phyloP scores from a whole-genome alignment of 2,329 filamentous ascomycete species.

The Dendryphion nanum region DNA sequence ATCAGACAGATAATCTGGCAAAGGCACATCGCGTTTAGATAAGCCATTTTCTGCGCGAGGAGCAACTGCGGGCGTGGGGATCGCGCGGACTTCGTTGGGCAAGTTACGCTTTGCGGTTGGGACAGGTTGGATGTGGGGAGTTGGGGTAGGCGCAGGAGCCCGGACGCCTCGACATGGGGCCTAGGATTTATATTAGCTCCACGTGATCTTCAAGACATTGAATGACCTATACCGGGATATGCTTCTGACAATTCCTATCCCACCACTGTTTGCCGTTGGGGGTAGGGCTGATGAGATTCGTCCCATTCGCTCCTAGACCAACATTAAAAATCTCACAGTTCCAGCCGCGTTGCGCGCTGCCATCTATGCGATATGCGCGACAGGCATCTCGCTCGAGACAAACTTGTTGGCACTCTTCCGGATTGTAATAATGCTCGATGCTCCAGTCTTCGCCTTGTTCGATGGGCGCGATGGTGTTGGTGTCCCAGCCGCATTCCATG shows the following conservation, averaged over 20 bases:
- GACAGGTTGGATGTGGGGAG: not conserved
- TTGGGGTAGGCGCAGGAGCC: not conserved
- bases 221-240: conserved; percentile 5
- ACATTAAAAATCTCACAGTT: conserved; percentile 16
- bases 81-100: conserved; percentile 1
- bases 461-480: conserved; percentile 11
- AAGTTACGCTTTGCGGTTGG: not conserved
- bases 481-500: conserved; percentile 16
- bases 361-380: conserved; percentile 12
- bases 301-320: conserved; percentile 10
- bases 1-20: conserved; percentile 12
- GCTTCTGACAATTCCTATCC: conserved; percentile 12
- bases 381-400: conserved; percentile 12
- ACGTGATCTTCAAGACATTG: too few relatives aligned
- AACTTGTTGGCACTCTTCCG: conserved; percentile 16
- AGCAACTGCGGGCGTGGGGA: conserved; percentile 1
- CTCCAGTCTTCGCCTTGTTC: conserved; percentile 14
- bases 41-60: not conserved
- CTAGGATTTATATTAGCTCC: too few relatives aligned
- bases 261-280: conserved; percentile 13
- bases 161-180: not conserved
- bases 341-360: not conserved
- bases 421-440: conserved; percentile 11
- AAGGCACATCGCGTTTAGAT: conserved; percentile 7
- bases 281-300: conserved; percentile 9